phyloP scores from a whole-genome alignment of 805 yeast genomes.

The Cyberlindnera euphorbiiphila region DNA sequence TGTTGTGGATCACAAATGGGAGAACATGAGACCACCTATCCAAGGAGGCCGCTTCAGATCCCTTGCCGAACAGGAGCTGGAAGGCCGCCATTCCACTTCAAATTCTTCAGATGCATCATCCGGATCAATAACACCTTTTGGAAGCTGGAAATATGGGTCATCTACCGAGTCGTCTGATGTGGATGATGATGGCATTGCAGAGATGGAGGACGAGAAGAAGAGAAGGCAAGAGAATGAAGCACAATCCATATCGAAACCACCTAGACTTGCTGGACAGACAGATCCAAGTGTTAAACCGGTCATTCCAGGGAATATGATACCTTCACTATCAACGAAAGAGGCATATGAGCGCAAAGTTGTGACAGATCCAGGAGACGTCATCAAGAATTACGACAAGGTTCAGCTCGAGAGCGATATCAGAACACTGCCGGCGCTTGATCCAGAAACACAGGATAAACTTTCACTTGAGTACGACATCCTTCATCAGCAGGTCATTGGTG shows the following conservation, averaged over 20 bases:
- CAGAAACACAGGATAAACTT: slow-evolving; percentile 56
- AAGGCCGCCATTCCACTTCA: too few relatives aligned
- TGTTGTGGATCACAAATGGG: slow-evolving; percentile 59
- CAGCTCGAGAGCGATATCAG: slow-evolving; percentile 53
- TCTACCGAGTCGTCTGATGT: slow-evolving; percentile 21
- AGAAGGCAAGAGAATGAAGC: background rate
- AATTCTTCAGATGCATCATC: too few relatives aligned
- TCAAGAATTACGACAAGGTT: slow-evolving; percentile 55
- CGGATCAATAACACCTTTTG: background rate
- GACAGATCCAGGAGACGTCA: slow-evolving; percentile 51
- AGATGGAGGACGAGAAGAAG: background rate
- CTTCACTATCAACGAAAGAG: slow-evolving; percentile 34
- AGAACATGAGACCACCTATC: slow-evolving; percentile 78
- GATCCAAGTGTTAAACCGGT: slow-evolving; percentile 42
- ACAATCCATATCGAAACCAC: background rate
- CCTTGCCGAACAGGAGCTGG: slow-evolving; percentile 27
- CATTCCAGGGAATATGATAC: slow-evolving; percentile 46
- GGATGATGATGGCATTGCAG: slow-evolving; percentile 12
- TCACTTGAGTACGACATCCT: slow-evolving; percentile 56
- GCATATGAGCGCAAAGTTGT: slow-evolving; percentile 33
- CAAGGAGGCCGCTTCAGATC: slow-evolving; percentile 64
- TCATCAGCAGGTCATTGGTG: slow-evolving; percentile 49
- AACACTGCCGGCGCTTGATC: slow-evolving; percentile 61
- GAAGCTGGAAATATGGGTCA: background rate
- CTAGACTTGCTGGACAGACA: slow-evolving; percentile 36